Percentiles rank a stretch among this genome's conserved stretches.
Conservation (phyloP, 352 stramenopile genomes). For the Phytophthora quininea region DNA sequence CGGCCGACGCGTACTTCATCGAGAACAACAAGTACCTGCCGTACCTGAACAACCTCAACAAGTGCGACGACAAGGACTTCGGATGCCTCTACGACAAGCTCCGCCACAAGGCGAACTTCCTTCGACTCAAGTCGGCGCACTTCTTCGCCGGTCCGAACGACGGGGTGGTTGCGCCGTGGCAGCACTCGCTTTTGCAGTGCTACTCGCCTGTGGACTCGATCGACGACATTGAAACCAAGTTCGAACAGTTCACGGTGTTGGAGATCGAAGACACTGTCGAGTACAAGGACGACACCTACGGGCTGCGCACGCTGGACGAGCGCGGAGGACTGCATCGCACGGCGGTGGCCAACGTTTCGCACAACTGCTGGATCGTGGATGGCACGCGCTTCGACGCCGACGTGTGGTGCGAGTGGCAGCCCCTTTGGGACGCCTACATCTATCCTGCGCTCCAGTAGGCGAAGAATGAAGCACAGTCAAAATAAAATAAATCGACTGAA, state of each 20-base stretch:
- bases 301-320: constrained; percentile 24
- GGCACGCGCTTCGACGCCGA: constrained; percentile 14
- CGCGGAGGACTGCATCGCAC: constrained; percentile 16
- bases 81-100: constrained; percentile 11
- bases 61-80: constrained; percentile 4
- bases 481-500: not conserved
- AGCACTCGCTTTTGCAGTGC: constrained; percentile 32
- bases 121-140: constrained; percentile 24
- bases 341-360: constrained; percentile 20
- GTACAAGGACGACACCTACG: constrained; percentile 32
- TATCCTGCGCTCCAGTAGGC: constrained; percentile 4
- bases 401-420: constrained; percentile 8
- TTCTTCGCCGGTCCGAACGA: constrained; percentile 39
- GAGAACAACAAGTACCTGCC: constrained; percentile 25
- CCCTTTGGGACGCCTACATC: constrained; percentile 11
- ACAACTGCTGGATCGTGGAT: constrained; percentile 34
- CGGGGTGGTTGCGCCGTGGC: constrained; percentile 35
- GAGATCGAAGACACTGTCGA: constrained; percentile 27
- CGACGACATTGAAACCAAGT: constrained; percentile 18
- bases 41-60: constrained; percentile 23
- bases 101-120: constrained; percentile 36
- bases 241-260: constrained; percentile 21
- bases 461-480: not conserved
- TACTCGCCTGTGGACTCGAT: constrained; percentile 27
- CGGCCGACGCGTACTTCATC: constrained; percentile 12